Conservation (phyloP, 192 early-diverging fungal genomes). For the Tieghemiomyces parasiticus region DNA sequence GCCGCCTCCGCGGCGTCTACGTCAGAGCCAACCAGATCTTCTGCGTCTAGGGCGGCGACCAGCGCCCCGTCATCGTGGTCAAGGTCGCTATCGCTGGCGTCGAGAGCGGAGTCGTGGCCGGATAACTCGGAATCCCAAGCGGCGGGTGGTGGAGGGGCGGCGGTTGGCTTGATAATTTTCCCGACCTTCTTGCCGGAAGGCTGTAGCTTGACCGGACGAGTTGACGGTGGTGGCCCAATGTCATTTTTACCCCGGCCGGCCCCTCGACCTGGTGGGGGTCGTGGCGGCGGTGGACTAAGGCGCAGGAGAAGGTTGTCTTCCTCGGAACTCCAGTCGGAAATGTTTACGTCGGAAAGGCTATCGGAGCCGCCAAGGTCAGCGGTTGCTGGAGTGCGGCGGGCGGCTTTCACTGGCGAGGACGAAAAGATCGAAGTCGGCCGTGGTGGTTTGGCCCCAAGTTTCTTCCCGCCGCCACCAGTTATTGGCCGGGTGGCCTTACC, state of each 20-base stretch:
- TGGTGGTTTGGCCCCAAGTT: too few species aligned
- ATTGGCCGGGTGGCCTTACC: not conserved
- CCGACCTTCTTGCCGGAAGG: not conserved
- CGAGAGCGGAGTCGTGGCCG: not conserved
- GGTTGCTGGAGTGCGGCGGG: not conserved
- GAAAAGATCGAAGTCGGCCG: too few species aligned
- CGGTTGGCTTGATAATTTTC: not conserved
- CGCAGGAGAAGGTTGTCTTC: not conserved
- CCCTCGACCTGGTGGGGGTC: not conserved
- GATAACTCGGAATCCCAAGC: not conserved
- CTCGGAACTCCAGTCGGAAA: not conserved
- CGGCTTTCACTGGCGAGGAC: not conserved
- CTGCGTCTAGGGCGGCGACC: not conserved
- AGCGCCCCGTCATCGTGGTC: not conserved
- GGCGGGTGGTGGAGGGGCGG: not conserved
- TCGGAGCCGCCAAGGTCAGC: not conserved
- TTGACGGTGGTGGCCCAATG: not conserved
- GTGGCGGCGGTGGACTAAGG: not conserved
- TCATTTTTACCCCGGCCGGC: not conserved
- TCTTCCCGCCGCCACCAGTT: not conserved
- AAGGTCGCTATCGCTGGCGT: not conserved
- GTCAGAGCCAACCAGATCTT: not conserved
- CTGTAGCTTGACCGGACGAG: not conserved
- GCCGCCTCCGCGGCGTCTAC: constrained; percentile 4
- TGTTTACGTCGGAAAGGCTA: not conserved